Conservation (phyloP, 768 basidiomycete genomes). For the Auricularia sp. region DNA sequence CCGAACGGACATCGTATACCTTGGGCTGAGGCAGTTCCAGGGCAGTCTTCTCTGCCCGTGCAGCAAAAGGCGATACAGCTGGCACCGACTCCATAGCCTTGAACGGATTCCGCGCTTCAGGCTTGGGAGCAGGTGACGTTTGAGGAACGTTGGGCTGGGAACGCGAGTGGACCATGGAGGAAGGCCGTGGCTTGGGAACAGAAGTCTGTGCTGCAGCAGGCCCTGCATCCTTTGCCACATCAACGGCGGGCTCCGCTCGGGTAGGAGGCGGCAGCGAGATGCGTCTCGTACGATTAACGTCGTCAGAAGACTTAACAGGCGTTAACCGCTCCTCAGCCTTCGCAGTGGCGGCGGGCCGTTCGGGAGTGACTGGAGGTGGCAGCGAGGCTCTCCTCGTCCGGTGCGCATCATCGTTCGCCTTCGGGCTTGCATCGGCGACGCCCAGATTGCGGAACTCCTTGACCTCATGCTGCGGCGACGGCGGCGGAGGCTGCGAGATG, state of each 20-base stretch:
- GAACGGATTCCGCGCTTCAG: neutral
- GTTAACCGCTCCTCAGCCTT: neutral
- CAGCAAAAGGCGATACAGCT: neutral
- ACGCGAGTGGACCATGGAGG: neutral
- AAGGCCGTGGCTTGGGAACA: neutral
- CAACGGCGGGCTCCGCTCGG: neutral
- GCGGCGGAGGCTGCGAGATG: neutral
- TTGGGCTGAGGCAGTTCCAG: constrained; percentile 28
- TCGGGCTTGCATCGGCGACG: neutral
- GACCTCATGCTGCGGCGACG: neutral
- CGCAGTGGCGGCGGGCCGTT: neutral
- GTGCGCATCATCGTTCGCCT: neutral
- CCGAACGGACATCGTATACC: constrained; percentile 59
- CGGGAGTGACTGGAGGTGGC: neutral
- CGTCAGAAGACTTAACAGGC: neutral
- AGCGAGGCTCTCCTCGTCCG: neutral
- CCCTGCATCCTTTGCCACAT: neutral
- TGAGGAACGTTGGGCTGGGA: neutral
- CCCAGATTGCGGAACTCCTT: neutral
- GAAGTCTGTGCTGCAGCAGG: neutral
- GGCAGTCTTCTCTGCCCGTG: neutral
- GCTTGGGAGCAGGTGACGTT: neutral
- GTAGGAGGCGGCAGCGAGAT: neutral
- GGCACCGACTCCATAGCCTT: neutral
- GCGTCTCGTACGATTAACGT: neutral